These are phyloP conservation scores for Mycena pura DNA, from an alignment of 768 basidiomycete species.

Conservation along the genomic window DNA sequence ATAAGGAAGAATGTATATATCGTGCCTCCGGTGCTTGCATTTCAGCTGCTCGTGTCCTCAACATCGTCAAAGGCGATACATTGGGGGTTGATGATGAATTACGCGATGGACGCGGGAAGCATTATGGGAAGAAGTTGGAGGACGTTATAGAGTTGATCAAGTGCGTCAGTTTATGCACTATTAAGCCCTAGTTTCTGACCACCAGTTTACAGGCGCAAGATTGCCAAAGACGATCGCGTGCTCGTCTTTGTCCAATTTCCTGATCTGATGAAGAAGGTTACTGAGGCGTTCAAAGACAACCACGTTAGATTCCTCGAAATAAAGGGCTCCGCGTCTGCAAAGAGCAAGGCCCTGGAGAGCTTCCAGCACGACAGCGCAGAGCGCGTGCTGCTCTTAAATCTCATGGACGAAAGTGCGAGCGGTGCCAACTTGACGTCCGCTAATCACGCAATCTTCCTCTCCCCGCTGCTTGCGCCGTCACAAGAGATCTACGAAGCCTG, in stretches of 20 bases:
- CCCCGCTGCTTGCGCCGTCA: constrained; percentile 82
- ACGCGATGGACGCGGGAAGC: constrained; percentile 74
- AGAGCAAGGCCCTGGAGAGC: constrained; percentile 82
- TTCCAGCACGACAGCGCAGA: constrained; percentile 86
- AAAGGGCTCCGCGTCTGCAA: constrained; percentile 74
- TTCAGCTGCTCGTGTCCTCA: constrained; percentile 81
- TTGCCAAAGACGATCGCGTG: constrained; percentile 80
- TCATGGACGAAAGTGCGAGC: constrained; percentile 95
- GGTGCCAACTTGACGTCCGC: constrained; percentile 92
- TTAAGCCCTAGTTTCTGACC: neutral
- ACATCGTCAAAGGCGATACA: constrained; percentile 81
- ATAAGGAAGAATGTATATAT: constrained; percentile 83
- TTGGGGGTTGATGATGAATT: constrained; percentile 81
- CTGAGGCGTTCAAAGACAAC: constrained; percentile 76
- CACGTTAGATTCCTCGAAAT: constrained; percentile 82
- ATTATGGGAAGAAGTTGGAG: constrained; percentile 85
- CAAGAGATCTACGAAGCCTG: constrained; percentile 87
- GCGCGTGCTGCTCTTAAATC: constrained; percentile 84
- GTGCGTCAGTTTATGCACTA: constrained; percentile 46
- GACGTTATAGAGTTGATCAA: constrained; percentile 77
- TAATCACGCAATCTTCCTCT: constrained; percentile 95
- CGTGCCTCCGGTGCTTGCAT: constrained; percentile 72
- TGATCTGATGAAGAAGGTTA: constrained; percentile 91
- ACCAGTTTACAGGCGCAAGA: constrained; percentile 54
- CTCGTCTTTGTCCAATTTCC: constrained; percentile 97